Evolutionary conservation across 2,329 filamentous ascomycete species (phyloP).

Genomic region (Phialocephala sp.): DNA sequence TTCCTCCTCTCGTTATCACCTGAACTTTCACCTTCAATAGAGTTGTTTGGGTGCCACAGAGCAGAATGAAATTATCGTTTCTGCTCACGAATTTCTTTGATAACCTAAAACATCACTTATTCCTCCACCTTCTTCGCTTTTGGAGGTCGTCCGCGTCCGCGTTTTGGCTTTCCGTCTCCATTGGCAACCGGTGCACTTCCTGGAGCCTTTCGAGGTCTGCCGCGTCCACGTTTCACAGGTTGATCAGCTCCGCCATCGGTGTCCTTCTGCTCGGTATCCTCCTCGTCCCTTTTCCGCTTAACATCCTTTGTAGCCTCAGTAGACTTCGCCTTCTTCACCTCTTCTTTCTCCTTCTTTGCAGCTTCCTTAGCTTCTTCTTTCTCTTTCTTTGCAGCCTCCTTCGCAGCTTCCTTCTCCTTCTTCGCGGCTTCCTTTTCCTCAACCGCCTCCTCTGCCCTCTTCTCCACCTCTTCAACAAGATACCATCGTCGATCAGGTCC

Average conservation of each 20-base stretch:
- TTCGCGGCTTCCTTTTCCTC: conserved; percentile 11
- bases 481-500: conserved; percentile 24
- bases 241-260: conserved; percentile 5
- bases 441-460: conserved; percentile 14
- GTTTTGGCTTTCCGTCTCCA: conserved; percentile 11
- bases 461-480: conserved; percentile 17
- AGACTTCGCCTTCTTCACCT: background rate
- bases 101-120: background rate
- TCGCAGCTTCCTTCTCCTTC: conserved; percentile 21
- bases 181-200: background rate
- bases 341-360: conserved; percentile 10
- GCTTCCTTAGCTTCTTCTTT: conserved; percentile 17
- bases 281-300: background rate
- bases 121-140: conserved; percentile 11
- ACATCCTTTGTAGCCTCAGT: background rate
- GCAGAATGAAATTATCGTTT: background rate
- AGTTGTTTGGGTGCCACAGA: background rate
- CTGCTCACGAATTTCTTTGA: background rate
- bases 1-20: background rate
- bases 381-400: conserved; percentile 10
- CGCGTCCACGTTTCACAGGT: conserved; percentile 16
- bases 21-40: background rate
- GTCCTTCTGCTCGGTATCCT: background rate
- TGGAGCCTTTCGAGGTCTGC: conserved; percentile 9
- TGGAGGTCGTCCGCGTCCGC: conserved; percentile 19